Conservation (phyloP, 2,329 filamentous ascomycete species). For the Botryotinia calthae region DNA sequence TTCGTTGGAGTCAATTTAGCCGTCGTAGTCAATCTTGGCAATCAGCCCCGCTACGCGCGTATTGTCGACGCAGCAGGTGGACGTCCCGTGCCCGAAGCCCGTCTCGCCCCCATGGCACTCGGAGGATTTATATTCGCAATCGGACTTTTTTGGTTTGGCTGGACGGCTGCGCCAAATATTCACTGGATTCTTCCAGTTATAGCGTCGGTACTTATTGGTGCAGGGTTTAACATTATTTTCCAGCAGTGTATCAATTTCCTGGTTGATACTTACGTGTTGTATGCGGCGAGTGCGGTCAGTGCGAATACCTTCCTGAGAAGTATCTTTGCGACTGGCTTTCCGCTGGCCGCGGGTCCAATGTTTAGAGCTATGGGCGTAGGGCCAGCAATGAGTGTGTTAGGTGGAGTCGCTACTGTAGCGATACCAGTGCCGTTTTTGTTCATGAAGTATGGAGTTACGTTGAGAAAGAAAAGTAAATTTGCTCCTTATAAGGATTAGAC, state of each 20-base stretch:
- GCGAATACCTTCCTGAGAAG: constrained; percentile 47
- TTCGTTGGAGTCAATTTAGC: constrained; percentile 47
- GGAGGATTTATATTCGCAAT: constrained; percentile 34
- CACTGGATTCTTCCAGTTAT: constrained; percentile 27
- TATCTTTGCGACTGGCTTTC: constrained; percentile 46
- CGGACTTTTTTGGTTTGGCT: constrained; percentile 37
- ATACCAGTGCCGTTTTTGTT: constrained; percentile 60
- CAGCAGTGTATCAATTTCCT: constrained; percentile 38
- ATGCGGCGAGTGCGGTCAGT: constrained; percentile 47
- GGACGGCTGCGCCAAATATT: constrained; percentile 30
- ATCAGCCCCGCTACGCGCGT: constrained; percentile 34
- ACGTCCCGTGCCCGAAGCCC: constrained; percentile 44
- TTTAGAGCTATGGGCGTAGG: constrained; percentile 64
- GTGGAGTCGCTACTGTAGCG: constrained; percentile 51
- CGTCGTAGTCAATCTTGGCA: constrained; percentile 48
- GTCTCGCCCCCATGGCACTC: constrained; percentile 50
- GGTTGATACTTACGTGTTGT: constrained; percentile 47
- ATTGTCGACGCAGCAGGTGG: constrained; percentile 39
- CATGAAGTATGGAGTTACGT: constrained; percentile 38
- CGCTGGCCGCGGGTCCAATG: constrained; percentile 47
- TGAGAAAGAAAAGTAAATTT: constrained; percentile 47
- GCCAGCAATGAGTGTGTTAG: constrained; percentile 62
- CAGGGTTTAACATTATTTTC: constrained; percentile 38
- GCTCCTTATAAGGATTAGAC: constrained; percentile 36
- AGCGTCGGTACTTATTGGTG: constrained; percentile 31